A percentile compares a stretch with the other conserved stretches of the same genome.
These are phyloP conservation scores for Rhodotorula toruloides DNA, from an alignment of 768 basidiomycete species.

Conservation along the genomic window DNA sequence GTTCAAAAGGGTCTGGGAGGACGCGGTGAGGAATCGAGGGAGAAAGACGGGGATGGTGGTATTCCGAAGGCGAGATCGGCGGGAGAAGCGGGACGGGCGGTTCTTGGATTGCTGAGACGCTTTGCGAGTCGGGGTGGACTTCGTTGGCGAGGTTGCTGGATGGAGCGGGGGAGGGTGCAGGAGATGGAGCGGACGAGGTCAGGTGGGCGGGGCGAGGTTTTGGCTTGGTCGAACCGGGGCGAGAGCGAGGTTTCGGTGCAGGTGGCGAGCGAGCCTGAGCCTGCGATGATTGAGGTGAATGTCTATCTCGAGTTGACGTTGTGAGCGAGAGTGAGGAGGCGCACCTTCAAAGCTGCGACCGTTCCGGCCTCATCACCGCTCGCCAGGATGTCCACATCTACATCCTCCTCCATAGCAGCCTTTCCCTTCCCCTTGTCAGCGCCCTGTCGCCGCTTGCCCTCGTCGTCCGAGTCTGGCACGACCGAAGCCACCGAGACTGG, in stretches of 20 bases:
- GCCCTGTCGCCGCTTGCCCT: not conserved
- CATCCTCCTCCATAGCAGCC: not conserved
- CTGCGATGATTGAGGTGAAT: not conserved
- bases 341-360: not conserved
- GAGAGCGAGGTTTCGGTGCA: not conserved
- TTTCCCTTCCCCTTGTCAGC: no score
- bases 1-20: conserved; percentile 1
- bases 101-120: not conserved
- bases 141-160: conserved; percentile 23
- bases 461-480: conserved; percentile 14
- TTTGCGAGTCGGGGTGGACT: not conserved
- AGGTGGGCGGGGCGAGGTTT: conserved; percentile 1
- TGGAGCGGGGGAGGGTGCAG: conserved; percentile 24
- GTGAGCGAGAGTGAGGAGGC: not conserved
- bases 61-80: conserved; percentile 5
- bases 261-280: not conserved
- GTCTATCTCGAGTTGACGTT: not conserved
- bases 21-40: not conserved
- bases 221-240: no score
- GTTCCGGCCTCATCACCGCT: not conserved
- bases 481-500: not conserved
- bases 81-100: not conserved
- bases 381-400: conserved; percentile 7
- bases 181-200: conserved; percentile 2
- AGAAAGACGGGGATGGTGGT: conserved; percentile 1